Conservation (phyloP, 129 eudicot genomes). For the Helianthus annuus region HanXRQr2.0-SUNRISE NC_035448.2:116510093-116510592, state of each 20-base stretch:
- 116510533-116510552: no score
- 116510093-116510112: conserved; percentile 64
- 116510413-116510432: neutral
- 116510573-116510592: no score
- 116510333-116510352: no score
- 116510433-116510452: neutral
- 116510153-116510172: conserved; percentile 61
- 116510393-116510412: neutral
- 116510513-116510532: no score
- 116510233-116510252: conserved; percentile 59
- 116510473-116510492: no score
- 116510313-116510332: conserved; percentile 21
- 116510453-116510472: no score
- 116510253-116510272: conserved; percentile 47
- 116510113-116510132: conserved; percentile 63
- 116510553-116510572: no score
- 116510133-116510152: conserved; percentile 58
- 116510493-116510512: no score
- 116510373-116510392: neutral
- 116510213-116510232: conserved; percentile 53
- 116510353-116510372: neutral
- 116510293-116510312: conserved; percentile 16
- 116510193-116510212: conserved; percentile 55
- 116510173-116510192: conserved; percentile 60
- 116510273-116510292: conserved; percentile 28